Conservation (phyloP, 345 rosid species). For the Citrus mangshanensis region DNA sequence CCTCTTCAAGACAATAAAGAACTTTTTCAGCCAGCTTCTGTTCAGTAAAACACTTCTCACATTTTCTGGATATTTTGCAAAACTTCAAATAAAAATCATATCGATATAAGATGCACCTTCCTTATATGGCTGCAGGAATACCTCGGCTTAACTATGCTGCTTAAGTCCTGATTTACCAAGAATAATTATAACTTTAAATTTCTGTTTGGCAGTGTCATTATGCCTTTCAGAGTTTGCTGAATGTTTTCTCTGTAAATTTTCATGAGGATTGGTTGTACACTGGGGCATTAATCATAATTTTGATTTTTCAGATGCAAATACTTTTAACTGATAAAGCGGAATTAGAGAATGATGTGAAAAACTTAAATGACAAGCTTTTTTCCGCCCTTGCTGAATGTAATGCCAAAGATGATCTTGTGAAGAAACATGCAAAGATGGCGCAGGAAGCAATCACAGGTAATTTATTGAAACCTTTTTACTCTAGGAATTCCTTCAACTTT, state of each 20-base stretch:
- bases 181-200: not conserved
- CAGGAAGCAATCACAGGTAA: slow-evolving; percentile 66
- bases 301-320: slow-evolving; percentile 37
- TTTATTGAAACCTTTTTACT: not conserved
- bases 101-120: not conserved
- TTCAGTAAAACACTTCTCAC: not conserved
- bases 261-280: not conserved
- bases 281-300: not conserved
- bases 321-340: slow-evolving; percentile 48
- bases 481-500: not conserved
- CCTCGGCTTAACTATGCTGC: not conserved
- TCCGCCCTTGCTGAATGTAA: slow-evolving; percentile 46
- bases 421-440: slow-evolving; percentile 49
- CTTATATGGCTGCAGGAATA: not conserved
- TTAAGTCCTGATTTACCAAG: slow-evolving; percentile 7
- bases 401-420: slow-evolving; percentile 45
- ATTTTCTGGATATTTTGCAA: not conserved
- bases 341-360: slow-evolving; percentile 51
- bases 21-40: not conserved
- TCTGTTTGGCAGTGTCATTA: not conserved
- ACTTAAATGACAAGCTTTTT: slow-evolving; percentile 52
- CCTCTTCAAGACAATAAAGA: not conserved
- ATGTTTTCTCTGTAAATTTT: not conserved
- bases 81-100: not conserved
- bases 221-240: not conserved